Evolutionary conservation across 352 stramenopile genomes (phyloP), one percentile per base, ranked within the genome.

Genomic region (Phytophthora pluvialis): DNA sequence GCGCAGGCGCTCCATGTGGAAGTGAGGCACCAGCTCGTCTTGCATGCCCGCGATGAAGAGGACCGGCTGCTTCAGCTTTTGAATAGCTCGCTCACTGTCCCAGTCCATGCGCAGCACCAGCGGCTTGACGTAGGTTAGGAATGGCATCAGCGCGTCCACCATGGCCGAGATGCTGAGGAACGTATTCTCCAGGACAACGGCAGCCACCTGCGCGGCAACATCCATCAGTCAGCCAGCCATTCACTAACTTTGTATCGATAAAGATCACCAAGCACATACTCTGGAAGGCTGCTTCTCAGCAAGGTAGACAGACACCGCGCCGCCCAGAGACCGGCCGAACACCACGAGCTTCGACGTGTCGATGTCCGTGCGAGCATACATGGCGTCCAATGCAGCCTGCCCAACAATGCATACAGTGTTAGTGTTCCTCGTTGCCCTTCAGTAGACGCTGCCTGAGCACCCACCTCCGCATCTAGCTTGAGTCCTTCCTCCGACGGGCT

Each of bases 171-270:
- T 98, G 55, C 81, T 97, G 13, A 95, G 67, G 67, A 99, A 98
- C 11, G 95, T 98, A 69, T 99, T 99, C 67, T 99, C 95, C 11
- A 98, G 65, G 39, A 98, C 87, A 21, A 99, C 68, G 26, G 86
- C 95, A 15, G 89, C 89, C 31, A 98, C 64, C 86, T 95, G 25
- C 4, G 64, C 21, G 26, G 54, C 3, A 64, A 46, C 51, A 2
- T 60, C 39, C 16, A 60, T 25, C 13, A 53, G 9, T 18, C 0
- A 44, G 31, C 59, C 28, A 60, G 42, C 16, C 10, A 40, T 38
- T 21, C 21, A 48, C 11, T 16, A 39, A 31, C 2, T 4, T 26
- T 38, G n/a, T 12, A n/a, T 40, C 8, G 26, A 40, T 33, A 29
- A 10, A 4, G 32, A 26, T 21, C 11, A 28, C 5, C 31, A 46